A percentile compares a stretch with the other conserved stretches of the same genome.
Conservation (phyloP, 169 alveolate species). For the Theileria annulata region DNA sequence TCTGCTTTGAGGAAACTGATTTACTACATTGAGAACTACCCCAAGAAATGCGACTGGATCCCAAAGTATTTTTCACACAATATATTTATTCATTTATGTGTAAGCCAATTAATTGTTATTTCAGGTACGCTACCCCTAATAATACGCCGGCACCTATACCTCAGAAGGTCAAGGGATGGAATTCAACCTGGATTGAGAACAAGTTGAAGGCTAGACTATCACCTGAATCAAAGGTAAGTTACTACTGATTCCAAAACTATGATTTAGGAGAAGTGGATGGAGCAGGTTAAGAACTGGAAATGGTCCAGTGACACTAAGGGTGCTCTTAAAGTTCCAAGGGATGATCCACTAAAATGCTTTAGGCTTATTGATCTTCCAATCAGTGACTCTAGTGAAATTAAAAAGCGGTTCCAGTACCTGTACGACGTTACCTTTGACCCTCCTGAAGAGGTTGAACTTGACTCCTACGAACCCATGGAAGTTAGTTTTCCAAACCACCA, state of each 20-base stretch:
- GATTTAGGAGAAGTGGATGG: constrained; percentile 68
- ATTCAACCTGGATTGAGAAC: constrained; percentile 77
- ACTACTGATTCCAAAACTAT: neutral
- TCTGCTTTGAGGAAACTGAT: constrained; percentile 81
- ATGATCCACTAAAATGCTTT: constrained; percentile 72
- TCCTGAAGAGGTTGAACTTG: constrained; percentile 39
- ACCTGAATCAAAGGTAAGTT: constrained; percentile 25
- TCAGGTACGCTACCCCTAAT: constrained; percentile 81
- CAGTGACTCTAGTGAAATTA: constrained; percentile 30
- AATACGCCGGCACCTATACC: constrained; percentile 80
- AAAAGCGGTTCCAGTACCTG: constrained; percentile 64
- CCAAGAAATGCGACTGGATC: constrained; percentile 79
- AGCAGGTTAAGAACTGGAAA: constrained; percentile 77
- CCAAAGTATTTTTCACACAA: constrained; percentile 48
- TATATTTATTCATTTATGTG: neutral
- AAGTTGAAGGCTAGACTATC: constrained; percentile 54
- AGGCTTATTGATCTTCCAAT: constrained; percentile 57
- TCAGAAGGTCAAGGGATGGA: constrained; percentile 79
- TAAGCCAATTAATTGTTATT: neutral
- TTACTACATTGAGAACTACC: constrained; percentile 73
- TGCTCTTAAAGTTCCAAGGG: constrained; percentile 71
- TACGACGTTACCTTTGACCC: constrained; percentile 65
- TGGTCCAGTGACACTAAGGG: constrained; percentile 81
- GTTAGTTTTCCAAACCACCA: neutral
- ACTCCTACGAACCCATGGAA: neutral